Base-by-base conservation (phyloP, 208 protist genomes). In the Phytomonas francai region DNA sequence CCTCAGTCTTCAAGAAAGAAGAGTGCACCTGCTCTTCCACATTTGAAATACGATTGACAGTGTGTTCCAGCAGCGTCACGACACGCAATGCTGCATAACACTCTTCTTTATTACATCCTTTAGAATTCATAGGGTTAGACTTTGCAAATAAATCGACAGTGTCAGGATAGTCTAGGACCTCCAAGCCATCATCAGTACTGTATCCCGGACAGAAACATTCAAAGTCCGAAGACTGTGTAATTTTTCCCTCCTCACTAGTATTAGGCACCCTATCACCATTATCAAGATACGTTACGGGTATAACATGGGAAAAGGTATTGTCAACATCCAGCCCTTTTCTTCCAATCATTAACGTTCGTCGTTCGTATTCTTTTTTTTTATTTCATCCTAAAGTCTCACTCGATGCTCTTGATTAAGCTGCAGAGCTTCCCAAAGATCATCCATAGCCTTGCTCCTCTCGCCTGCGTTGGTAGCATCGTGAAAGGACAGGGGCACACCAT, bases 401-500 rank as follows among this genome's bases (percentile, higher is more conserved):
- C 63, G 33, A 39, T 25, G 59, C 51, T 3, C 25, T 30, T 30
- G 36, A 14, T 27, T 39, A 19, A 16, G 59, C 22, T 27, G 59
- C 33, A 54, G 22, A 54, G 45, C 45, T 54, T 54, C 45, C 45
- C 45, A 54, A 54, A 54, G 45, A 54, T 25, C 16, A 54, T 54
- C 22, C 45, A 51, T 70, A 22, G 49, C 45, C 27, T 32, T 31
- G 14, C 7, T 36, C 42, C 34, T 70, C 30, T 33, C 70, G 63
- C 51, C 16, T 29, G n/a, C 39, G 51, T 34, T 56, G 49, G 11
- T 54, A 45, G 27, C 36, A 30, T 60, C 36, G 14, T 57, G 70
- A 25, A 51, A 36, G 16, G 62, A 68, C 1, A 59, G 69, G 7
- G 73, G 68, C 59, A 78, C 73, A 30, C 73, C 73, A 34, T 78